These are phyloP conservation scores for Fomitopsis pinicola DNA, from an alignment of 1,284 basidiomycete species.

Conservation along the genomic window DNA sequence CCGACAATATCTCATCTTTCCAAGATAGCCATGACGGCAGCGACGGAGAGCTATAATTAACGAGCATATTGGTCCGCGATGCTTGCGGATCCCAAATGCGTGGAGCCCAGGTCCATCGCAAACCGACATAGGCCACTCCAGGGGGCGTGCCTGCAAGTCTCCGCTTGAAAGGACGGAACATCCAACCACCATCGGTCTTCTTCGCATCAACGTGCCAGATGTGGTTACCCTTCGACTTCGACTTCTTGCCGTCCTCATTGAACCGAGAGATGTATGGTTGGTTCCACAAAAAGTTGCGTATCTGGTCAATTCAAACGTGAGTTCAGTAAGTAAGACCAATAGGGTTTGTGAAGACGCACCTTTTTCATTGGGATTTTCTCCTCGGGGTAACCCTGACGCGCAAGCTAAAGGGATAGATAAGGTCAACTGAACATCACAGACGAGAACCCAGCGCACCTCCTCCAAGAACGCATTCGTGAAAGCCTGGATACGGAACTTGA, in stretches of 20 bases:
- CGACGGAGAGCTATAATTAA: slow-evolving; percentile 75
- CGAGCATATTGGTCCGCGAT: slow-evolving; percentile 73
- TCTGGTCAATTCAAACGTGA: slow-evolving; percentile 44
- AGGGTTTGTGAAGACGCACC: slow-evolving; percentile 36
- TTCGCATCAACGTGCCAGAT: slow-evolving; percentile 99
- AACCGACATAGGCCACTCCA: slow-evolving; percentile 76
- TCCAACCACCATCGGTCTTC: slow-evolving; percentile 82
- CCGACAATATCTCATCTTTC: slow-evolving; percentile 77
- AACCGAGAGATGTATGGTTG: slow-evolving; percentile 93
- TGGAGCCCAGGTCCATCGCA: slow-evolving; percentile 91
- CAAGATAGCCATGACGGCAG: slow-evolving; percentile 87
- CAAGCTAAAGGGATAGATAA: slow-evolving; percentile 46
- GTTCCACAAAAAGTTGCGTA: slow-evolving; percentile 96
- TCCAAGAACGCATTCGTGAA: slow-evolving; percentile 97
- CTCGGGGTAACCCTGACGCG: slow-evolving; percentile 75
- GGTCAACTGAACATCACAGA: slow-evolving; percentile 2
- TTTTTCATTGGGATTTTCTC: slow-evolving; percentile 89
- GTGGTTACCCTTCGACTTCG: slow-evolving; percentile 99
- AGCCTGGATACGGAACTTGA: slow-evolving; percentile 99
- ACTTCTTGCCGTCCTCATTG: slow-evolving; percentile 99
- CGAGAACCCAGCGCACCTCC: slow-evolving; percentile 52
- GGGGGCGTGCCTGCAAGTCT: slow-evolving; percentile 82
- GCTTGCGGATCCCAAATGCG: slow-evolving; percentile 97
- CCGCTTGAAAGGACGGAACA: slow-evolving; percentile 88
- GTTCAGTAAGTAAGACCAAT: slow-evolving; percentile 4